Evolutionary conservation across 129 eudicot genomes (phyloP).

Genomic region (Lactuca saligna): DNA sequence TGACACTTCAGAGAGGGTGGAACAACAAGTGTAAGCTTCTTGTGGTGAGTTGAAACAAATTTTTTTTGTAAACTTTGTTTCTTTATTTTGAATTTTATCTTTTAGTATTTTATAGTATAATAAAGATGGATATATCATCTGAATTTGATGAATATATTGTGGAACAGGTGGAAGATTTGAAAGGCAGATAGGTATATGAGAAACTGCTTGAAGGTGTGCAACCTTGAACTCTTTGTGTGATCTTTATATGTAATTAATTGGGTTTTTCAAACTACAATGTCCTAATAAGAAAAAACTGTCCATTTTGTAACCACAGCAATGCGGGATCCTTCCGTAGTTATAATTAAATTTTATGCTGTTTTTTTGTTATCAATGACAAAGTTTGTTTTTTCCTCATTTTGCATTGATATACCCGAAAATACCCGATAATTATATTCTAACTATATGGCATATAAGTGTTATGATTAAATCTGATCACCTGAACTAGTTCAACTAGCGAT

Average conservation of each 20-base stretch:
- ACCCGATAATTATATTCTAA: background rate
- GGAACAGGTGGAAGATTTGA: conserved; percentile 73
- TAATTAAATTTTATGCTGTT: conserved; percentile 9
- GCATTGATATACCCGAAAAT: no score
- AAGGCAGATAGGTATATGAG: conserved; percentile 93
- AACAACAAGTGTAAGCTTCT: conserved; percentile 98
- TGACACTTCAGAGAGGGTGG: conserved; percentile 99
- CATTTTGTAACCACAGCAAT: no score
- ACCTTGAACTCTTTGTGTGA: conserved; percentile 45
- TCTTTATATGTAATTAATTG: background rate
- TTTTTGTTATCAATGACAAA: background rate
- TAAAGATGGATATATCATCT: background rate
- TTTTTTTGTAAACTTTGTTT: background rate
- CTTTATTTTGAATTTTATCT: background rate
- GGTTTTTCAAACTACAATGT: no score
- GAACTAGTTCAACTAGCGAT: background rate
- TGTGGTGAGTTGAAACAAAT: conserved; percentile 57
- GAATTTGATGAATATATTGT: background rate
- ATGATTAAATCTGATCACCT: no score
- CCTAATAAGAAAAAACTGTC: no score
- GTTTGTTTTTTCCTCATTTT: background rate
- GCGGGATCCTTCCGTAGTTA: background rate
- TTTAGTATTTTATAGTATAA: no score
- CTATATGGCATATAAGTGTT: background rate
- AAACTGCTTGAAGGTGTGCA: conserved; percentile 94